Percentiles rank a stretch among this genome's conserved stretches.
Conservation (phyloP, 2,329 filamentous ascomycete species). For the Mycosphaerella sp. region DNA sequence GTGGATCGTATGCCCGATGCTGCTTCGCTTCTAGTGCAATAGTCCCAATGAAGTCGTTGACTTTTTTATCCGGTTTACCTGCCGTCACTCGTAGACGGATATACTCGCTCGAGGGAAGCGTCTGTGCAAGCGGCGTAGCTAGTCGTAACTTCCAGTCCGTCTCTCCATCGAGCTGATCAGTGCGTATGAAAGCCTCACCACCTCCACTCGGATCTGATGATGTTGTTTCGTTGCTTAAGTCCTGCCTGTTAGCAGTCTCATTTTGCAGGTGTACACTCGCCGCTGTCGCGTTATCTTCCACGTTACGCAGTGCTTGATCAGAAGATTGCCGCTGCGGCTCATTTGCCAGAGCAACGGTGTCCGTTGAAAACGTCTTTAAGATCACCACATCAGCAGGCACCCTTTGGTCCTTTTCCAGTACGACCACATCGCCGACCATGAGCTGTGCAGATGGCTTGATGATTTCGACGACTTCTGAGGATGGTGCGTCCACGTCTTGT, state of each 20-base stretch:
- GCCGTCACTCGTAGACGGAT: constrained; percentile 63
- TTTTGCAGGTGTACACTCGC: constrained; percentile 24
- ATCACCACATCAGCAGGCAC: constrained; percentile 94
- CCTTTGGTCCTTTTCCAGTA: constrained; percentile 83
- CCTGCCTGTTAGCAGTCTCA: constrained; percentile 18
- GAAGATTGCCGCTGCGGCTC: constrained; percentile 29
- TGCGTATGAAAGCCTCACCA: constrained; percentile 93
- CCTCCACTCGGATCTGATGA: constrained; percentile 41
- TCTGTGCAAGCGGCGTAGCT: constrained; percentile 78
- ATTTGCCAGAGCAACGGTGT: constrained; percentile 39
- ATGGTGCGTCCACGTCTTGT: constrained; percentile 34
- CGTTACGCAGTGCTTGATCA: constrained; percentile 25
- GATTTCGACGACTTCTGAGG: constrained; percentile 52
- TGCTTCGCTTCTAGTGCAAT: constrained; percentile 62
- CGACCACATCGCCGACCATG: constrained; percentile 92
- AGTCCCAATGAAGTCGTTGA: constrained; percentile 92
- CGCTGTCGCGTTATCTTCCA: constrained; percentile 18
- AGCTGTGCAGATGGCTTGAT: constrained; percentile 79
- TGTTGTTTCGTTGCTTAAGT: constrained; percentile 31
- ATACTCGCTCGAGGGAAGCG: constrained; percentile 66
- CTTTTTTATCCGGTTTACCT: constrained; percentile 84
- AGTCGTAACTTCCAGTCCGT: constrained; percentile 97
- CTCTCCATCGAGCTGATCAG: constrained; percentile 94
- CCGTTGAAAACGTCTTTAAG: constrained; percentile 68
- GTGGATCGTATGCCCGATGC: constrained; percentile 45